Evolutionary conservation across 805 yeast genomes (phyloP), one percentile per base, ranked within the genome.

Genomic region (Starmera caribaea): DNA sequence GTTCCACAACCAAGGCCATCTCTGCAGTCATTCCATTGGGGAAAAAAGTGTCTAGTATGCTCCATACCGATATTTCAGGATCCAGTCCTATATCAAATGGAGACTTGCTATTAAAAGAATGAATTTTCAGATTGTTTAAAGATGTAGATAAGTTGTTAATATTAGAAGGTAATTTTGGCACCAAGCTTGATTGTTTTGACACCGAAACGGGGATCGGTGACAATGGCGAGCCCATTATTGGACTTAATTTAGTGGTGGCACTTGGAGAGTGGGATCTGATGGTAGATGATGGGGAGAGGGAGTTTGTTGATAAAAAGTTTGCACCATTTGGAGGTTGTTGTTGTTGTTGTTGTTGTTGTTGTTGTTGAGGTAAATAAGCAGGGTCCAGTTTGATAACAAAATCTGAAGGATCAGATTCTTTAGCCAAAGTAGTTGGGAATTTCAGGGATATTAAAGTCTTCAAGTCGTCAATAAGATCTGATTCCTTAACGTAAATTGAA

Each of bases 381-480:
- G 49, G 44, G 27, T 54, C 52, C 10, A 51, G 38, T 17, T 43
- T 48, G 43, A 77, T 55, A 14, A 65, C 40, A 46, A 81, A 42
- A 54, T 84, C 86, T 10, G 95, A 76, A 8, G 94, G 79, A 62
- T 87, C 87, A 52, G 69, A 72, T 35, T 64, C 55, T 44, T 73
- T 56, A 4, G 78, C 83, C 41, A 81, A 53, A 3, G 85, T 71
- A 43, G 81, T 76, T 40, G 94, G 83, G 56, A 73, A 82, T 49
- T 80, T 83, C 35, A 62, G 62, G 30, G 79, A 58, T 1, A 89
- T 69, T 43, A 76, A 69, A 10, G 69, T 62, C 52, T 89, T 89
- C 49, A 89, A 64, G 58, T 90, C 96, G 57, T 89, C 97, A 5
- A 89, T 71, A 1, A 88, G 69, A 53, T 84, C 90, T 16, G 58